Conservation (phyloP, 495 filamentous ascomycete species). For the Talaromyces nanjingensis region DNA sequence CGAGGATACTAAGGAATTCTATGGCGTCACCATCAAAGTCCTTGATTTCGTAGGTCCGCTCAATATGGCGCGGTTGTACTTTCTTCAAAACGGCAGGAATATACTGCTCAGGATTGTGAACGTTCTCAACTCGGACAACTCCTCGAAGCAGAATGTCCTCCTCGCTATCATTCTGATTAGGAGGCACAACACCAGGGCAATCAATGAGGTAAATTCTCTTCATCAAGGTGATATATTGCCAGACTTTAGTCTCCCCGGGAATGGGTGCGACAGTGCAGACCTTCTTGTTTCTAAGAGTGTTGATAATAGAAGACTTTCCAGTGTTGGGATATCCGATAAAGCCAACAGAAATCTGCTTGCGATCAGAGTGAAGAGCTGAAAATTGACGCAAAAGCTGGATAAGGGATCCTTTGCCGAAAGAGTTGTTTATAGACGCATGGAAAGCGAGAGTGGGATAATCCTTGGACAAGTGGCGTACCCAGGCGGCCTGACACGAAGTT, state of each 20-base stretch:
- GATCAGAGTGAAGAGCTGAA: slow-evolving; percentile 77
- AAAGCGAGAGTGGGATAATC: slow-evolving; percentile 92
- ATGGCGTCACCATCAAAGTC: slow-evolving; percentile 59
- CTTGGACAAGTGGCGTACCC: slow-evolving; percentile 74
- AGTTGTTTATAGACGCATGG: slow-evolving; percentile 86
- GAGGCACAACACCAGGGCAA: slow-evolving; percentile 92
- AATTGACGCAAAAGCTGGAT: slow-evolving; percentile 86
- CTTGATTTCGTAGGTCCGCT: slow-evolving; percentile 85
- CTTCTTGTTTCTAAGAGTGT: slow-evolving; percentile 84
- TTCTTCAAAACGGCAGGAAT: slow-evolving; percentile 73
- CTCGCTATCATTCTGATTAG: slow-evolving; percentile 69
- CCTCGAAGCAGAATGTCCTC: slow-evolving; percentile 88
- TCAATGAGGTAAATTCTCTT: slow-evolving; percentile 95
- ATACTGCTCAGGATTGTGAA: slow-evolving; percentile 92
- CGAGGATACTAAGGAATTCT: slow-evolving; percentile 80
- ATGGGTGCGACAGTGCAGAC: slow-evolving; percentile 94
- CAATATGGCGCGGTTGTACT: slow-evolving; percentile 79
- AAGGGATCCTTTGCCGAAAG: slow-evolving; percentile 76
- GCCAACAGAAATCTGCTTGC: slow-evolving; percentile 88
- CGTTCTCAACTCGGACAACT: slow-evolving; percentile 89
- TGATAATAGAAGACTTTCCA: slow-evolving; percentile 90
- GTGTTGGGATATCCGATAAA: slow-evolving; percentile 85
- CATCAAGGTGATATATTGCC: slow-evolving; percentile 97
- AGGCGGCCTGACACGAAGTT: slow-evolving; percentile 61
- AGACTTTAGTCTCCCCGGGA: slow-evolving; percentile 88